Evolutionary conservation across 169 alveolate genomes (phyloP), one percentile per base, ranked within the genome.

Genomic region (Eimeria brunetti): DNA sequence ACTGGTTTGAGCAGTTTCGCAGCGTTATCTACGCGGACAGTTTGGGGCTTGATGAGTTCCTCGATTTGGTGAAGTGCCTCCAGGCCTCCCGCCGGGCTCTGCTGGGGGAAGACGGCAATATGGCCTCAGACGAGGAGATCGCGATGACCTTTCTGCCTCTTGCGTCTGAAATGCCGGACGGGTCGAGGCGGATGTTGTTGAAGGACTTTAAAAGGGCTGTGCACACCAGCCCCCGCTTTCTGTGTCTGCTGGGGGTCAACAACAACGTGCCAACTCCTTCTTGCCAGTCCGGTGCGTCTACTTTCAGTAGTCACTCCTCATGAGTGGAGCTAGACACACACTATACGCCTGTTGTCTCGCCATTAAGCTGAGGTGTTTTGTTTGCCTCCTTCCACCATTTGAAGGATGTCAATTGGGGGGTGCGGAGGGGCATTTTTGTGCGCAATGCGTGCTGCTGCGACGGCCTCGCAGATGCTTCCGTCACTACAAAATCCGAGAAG

Each of bases 141-240:
- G 86, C 93, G 1, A 81, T 38, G 46, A 80, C 88, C 30, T 92
- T 92, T 62, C 24, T 64, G 93, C 96, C 85, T 14, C 69, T 76
- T 36, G 89, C 96, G 22, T 84, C 96, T 27, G 88, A 38, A 51
- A 69, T 86, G 90, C 94, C 96, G 41, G 96, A 94, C 62, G 94
- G 94, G 30, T 60, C 94, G 56, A 44, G 80, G n/a, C 94, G 94
- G 51, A 94, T 94, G 94, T 53, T 86, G 89, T 93, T 94, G 58
- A 75, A 44, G 78, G 96, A 94, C 62, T 94, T 94, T 85, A 94
- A 86, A 60, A 84, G 24, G 36, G 94, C 94, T 1, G 96, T 94
- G 44, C 93, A 62, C 44, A 83, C 94, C 33, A 81, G 93, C 51
- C 76, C 88, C 44, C 88, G 88, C 53, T 92, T 92, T 69, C 89